Conservation (phyloP, 495 filamentous ascomycete genomes). For the Lichina pygmaea region DNA sequence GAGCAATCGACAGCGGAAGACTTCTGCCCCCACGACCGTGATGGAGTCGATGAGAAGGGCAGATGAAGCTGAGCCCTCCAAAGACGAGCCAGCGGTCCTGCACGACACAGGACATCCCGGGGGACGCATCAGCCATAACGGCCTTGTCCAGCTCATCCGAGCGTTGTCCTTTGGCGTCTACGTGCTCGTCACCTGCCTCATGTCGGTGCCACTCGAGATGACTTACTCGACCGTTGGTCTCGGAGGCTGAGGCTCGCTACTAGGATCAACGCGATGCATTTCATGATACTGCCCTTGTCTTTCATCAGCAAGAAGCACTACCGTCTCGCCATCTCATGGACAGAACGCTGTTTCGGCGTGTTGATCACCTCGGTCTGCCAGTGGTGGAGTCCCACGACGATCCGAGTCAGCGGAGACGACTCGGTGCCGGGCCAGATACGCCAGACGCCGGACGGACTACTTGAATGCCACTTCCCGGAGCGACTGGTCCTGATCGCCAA, state of each 20-base stretch:
- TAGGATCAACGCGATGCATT: constrained; percentile 33
- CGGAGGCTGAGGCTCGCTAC: neutral
- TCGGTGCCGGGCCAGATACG: constrained; percentile 42
- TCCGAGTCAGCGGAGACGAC: constrained; percentile 51
- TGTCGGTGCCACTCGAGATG: too few relatives aligned
- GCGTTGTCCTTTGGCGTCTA: constrained; percentile 35
- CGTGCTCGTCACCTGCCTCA: constrained; percentile 27
- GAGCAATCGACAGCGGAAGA: too few relatives aligned
- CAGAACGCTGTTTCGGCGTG: constrained; percentile 50
- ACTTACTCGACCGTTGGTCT: constrained; percentile 7
- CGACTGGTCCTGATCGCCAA: constrained; percentile 60
- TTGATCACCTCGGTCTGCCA: constrained; percentile 49
- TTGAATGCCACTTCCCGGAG: constrained; percentile 51
- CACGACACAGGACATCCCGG: constrained; percentile 23
- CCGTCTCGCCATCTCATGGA: constrained; percentile 53
- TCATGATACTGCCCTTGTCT: constrained; percentile 43
- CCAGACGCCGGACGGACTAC: constrained; percentile 32
- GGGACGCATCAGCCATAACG: constrained; percentile 40
- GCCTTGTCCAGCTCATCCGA: constrained; percentile 33
- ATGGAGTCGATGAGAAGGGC: too few relatives aligned
- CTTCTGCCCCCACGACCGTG: too few relatives aligned
- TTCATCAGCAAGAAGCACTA: constrained; percentile 39
- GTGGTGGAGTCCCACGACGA: constrained; percentile 53
- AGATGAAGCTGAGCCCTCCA: too few relatives aligned
- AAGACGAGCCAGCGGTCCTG: too few relatives aligned